A percentile compares a stretch with the other conserved stretches of the same genome.
These are phyloP conservation scores for Lipomyces yamadae DNA, from an alignment of 805 yeast species.

Conservation along the genomic window DNA sequence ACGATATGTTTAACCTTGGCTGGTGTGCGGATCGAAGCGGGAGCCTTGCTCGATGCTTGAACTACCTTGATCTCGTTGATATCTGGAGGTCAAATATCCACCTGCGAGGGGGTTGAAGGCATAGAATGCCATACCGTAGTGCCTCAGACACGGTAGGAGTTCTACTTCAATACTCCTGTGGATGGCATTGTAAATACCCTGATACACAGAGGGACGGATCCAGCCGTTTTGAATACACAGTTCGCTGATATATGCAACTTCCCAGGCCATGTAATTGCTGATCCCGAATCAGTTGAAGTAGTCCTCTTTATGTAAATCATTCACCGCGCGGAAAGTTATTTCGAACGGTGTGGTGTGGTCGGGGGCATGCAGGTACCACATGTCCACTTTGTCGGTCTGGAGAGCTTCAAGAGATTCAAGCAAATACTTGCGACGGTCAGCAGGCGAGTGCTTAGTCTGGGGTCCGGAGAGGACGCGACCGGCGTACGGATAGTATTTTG, in stretches of 20 bases:
- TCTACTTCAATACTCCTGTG: slow-evolving; percentile 35
- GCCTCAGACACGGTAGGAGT: slow-evolving; percentile 37
- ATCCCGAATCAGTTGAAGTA: slow-evolving; percentile 41
- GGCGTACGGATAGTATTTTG: slow-evolving; percentile 21
- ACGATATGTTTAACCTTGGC: slow-evolving; percentile 1
- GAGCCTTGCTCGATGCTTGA: slow-evolving; percentile 7
- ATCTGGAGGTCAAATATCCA: slow-evolving; percentile 13
- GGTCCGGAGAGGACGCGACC: slow-evolving; percentile 26
- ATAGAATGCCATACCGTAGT: slow-evolving; percentile 36
- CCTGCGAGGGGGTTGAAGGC: slow-evolving; percentile 34
- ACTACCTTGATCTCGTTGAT: not conserved
- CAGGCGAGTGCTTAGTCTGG: slow-evolving; percentile 21
- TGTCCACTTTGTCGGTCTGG: slow-evolving; percentile 18
- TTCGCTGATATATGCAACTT: slow-evolving; percentile 31
- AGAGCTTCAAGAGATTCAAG: slow-evolving; percentile 13
- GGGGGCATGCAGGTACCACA: slow-evolving; percentile 35
- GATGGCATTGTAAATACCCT: slow-evolving; percentile 42
- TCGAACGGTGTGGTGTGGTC: slow-evolving; percentile 40
- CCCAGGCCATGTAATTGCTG: slow-evolving; percentile 39
- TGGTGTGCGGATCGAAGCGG: slow-evolving; percentile 9
- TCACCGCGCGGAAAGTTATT: slow-evolving; percentile 38
- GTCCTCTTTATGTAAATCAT: slow-evolving; percentile 39
- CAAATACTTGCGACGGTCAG: slow-evolving; percentile 12
- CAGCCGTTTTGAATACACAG: slow-evolving; percentile 15
- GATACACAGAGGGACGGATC: slow-evolving; percentile 38